Conservation (phyloP, 306 rosid species). For the Quercus dentata region DNA sequence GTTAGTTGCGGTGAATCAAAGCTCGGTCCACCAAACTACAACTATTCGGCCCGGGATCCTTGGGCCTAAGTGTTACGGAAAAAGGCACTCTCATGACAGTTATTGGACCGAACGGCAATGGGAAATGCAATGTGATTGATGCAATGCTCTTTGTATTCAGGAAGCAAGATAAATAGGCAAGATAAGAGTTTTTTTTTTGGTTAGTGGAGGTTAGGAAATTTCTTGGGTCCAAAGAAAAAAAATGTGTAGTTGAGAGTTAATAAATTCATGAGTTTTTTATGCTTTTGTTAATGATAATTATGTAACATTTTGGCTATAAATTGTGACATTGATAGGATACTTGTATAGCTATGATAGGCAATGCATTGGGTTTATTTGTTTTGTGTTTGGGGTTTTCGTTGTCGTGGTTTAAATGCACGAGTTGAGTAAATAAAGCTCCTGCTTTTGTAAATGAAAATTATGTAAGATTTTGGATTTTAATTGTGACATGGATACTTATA, state of each 20-base stretch:
- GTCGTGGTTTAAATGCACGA: background rate
- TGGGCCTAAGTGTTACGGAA: no score
- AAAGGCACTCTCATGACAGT: no score
- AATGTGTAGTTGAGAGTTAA: conserved; percentile 73
- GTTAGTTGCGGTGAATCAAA: no score
- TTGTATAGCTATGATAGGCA: no score
- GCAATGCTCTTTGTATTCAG: background rate
- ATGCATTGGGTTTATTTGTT: no score
- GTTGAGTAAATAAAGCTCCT: background rate
- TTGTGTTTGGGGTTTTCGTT: background rate
- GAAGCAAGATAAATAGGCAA: background rate
- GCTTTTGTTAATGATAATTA: background rate
- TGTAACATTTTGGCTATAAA: background rate
- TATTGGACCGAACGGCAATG: conserved; percentile 82
- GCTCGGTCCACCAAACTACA: no score
- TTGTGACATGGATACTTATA: no score
- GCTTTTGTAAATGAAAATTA: no score
- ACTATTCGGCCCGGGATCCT: no score
- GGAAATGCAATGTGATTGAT: conserved; percentile 83
- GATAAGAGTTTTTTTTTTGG: background rate
- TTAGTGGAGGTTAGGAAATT: no score
- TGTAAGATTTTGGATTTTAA: background rate
- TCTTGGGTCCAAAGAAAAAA: no score
- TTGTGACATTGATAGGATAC: no score
- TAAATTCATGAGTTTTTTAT: conserved; percentile 11